Evolutionary conservation across 2,329 filamentous ascomycete genomes (phyloP).

Genomic region (Diaporthe citriasiana): DNA sequence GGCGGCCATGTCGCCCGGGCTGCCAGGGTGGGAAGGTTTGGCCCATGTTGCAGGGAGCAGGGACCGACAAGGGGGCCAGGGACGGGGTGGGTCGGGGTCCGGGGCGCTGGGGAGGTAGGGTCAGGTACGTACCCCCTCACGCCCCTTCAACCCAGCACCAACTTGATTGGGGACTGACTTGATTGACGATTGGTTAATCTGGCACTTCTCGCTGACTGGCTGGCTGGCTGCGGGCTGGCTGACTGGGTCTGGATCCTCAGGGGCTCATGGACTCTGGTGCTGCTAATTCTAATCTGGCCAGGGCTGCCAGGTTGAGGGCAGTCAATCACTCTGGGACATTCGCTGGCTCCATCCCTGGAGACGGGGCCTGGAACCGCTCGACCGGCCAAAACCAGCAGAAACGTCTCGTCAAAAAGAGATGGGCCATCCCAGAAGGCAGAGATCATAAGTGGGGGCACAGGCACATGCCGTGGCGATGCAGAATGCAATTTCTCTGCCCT

Average conservation of each 20-base stretch:
- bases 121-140: no score
- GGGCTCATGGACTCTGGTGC: not conserved
- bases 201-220: not conserved
- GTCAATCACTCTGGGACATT: not conserved
- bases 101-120: no score
- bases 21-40: conserved; percentile 18
- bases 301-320: conserved; percentile 3
- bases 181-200: not conserved
- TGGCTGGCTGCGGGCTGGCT: not conserved
- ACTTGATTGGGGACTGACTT: not conserved
- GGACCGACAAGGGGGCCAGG: not conserved
- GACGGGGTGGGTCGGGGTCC: not conserved
- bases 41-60: conserved; percentile 1
- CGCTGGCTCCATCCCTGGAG: conserved; percentile 25
- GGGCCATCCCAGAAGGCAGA: conserved; percentile 6
- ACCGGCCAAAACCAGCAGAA: conserved; percentile 23
- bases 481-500: not conserved
- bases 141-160: not conserved
- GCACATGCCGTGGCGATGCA: conserved; percentile 1
- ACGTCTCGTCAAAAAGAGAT: not conserved
- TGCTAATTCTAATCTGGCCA: conserved; percentile 2
- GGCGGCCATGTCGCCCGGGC: not conserved
- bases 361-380: not conserved
- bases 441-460: conserved; percentile 15
- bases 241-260: not conserved